Base-by-base conservation (phyloP, 805 yeast species). In the Candida quercuum region DNA sequence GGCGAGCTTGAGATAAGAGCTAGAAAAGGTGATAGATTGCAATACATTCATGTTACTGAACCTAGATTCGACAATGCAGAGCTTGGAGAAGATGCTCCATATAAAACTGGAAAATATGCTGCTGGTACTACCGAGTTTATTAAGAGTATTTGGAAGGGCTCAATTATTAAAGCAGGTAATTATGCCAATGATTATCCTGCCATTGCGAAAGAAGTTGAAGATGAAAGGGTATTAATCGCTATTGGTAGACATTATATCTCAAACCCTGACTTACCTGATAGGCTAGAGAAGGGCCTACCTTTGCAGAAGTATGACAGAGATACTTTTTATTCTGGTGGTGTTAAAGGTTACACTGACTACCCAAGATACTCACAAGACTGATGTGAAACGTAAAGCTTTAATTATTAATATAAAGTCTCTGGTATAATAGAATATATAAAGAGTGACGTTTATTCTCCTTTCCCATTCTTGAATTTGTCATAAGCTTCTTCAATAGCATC, bases 31-130 rank as follows among this genome's bases (percentile, higher is more conserved):
- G 59, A 62, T 36, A 46, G 58, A 21, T 45, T 72, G 20, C 71
- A 74, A 2, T 72, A 51, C 42, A 37, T 72, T 26, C 68, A 67
- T 43, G 26, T 69, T 19, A 66, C 71, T 17, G 76, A 72, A 51
- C 74, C 76, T 25, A 63, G 74, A n/a, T n/a, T n/a, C n/a, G n/a
- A n/a, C n/a, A n/a, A n/a, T n/a, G n/a, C n/a, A 28, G 24, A 21
- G 5, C 26, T 33, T 13, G 24, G 21, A n/a, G 21, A 7, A 15
- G 28, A 21, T 28, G 28, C 12, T 13, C 13, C n/a, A 15, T 5
- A 18, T 4, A 13, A 11, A 4, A 3, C 10, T 14, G 26, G 19
- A 5, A 8, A 16, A 6, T 3, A 19, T 6, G 27, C 24, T 10
- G 10, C 19, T 27, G 27, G 20, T 4, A 18, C 40, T 26, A 46